Evolutionary conservation across 148 eudicot genomes (phyloP), one percentile per base, ranked within the genome.

Genomic region (Drosera capensis): DNA sequence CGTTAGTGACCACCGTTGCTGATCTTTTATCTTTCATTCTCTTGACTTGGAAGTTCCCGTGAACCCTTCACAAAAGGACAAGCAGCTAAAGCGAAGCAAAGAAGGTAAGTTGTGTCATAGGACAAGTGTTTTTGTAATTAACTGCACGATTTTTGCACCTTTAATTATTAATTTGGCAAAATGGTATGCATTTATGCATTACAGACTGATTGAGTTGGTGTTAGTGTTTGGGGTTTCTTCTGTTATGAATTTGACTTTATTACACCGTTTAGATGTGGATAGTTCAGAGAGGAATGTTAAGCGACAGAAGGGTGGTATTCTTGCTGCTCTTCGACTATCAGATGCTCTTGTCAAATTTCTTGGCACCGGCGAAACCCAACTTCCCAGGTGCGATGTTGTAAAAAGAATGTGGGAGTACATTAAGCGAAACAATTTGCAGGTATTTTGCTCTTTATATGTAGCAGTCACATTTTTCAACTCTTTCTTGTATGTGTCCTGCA

Each of bases 351-450:
- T 52, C 22, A 65, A 70, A 14, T 73, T 73, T 66, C 46, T 78
- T 17, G 74, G 80, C 25, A 73, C 77, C 9, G 77, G 74, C 41
- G 85, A 78, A 56, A 67, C 61, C 56, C 61, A 61, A 25, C 58
- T 73, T 28, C 40, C 72, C 15, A 56, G 74, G 14, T 23, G 69
- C 5, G 72, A 70, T 35, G 77, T 70, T 30, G 63, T 78, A 25
- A 78, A 73, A 70, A 65, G 67, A 55, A 64, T 71, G 40, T 78
- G 85, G 80, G 65, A 62, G 2, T 73, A 78, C 52, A 70, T 78
- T 15, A 78, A 73, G 53, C 52, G 58, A 52, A 64, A 78, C 23
- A 51, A 58, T 42, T 68, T 78, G 57, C 85, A 78, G 85, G 80
- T 73, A 57, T 20, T 25, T 49, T 25, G 23, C 34, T 28, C 29